Base-by-base conservation (phyloP, 2,329 filamentous ascomycete species). In the Shiraia bambusicola region DNA sequence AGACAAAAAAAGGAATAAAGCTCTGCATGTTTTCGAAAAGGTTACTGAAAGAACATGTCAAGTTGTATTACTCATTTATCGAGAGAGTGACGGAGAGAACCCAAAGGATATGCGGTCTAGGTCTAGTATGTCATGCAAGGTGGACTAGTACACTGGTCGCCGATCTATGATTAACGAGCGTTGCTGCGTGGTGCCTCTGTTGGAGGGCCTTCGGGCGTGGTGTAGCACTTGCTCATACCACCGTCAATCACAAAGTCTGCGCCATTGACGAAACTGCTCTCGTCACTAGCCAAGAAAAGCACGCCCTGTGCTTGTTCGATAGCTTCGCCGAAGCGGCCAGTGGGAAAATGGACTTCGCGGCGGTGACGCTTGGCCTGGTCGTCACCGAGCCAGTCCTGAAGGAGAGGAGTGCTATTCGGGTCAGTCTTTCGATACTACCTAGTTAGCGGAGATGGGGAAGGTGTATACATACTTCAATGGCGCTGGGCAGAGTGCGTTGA, bases 181-280 rank as follows among this genome's bases (percentile, higher is more conserved):
- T 72, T 65, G 67, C 79, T 80, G 64, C 71, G 67, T 7, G 81
- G 81, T 4, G 78, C 70, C 52, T 71, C 62, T 9, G 77, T 72
- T 1, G 80, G 68, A 2, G 78, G 76, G 10, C 80, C 81, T 52
- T 83, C 77, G 13, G 79, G 76, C 12, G 81, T 84, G 33, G 82
- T 79, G 69, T 96, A 97, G 31, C 90, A 79, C 78, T 87, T 95
- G 61, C 84, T 92, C 88, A 98, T 88, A 46, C 92, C 92, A 44
- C 93, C 93, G 61, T 98, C 93, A 17, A 97, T 90, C 4, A 95
- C 86, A 73, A 97, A 95, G 66, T 97, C 93, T 45, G 82, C 86
- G 9, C 87, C 90, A 53, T 93, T 95, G 61, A 95, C 87, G 59
- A 94, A 95, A 75, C 86, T 88, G 62, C 85, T 83, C 75, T 95